Base-by-base conservation (phyloP, 768 basidiomycete genomes). In the Lactarius tabidus region DNA sequence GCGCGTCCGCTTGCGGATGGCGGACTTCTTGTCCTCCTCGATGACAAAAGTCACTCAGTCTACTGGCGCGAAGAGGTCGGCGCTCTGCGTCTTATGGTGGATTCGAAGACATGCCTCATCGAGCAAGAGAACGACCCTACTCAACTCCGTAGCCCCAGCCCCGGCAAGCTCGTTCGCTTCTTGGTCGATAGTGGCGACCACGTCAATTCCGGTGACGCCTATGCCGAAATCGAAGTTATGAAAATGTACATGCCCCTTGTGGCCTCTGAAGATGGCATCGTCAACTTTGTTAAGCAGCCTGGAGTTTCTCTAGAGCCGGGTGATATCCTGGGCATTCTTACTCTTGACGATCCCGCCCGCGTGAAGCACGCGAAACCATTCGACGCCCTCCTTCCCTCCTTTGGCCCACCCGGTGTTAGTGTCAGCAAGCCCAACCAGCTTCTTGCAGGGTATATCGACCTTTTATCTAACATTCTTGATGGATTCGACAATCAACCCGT, bases 191-290 rank as follows among this genome's bases (percentile, higher is more conserved):
- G 92, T 64, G 97, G 97, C 9, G 97, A 99, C 66, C 97, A 98
- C 75, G 84, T 99, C 78, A 90, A 93, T 68, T 93, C 95, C 66
- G 96, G 97, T 23, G 94, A 98, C 67, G 89, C 92, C 65, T 98
- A 98, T 75, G 97, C 97, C 59, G 97, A 99, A 74, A 98, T 99
- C 53, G 97, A 98, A 84, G 91, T 93, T 66, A 95, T 97, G 94
- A 98, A 99, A 81, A 99, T 98, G 97, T 97, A 97, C 77, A 97
- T 99, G 96, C 95, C 95, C 4, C 85, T 99, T 62, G 87, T 93
- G 62, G 94, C 95, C 6, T 85, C 90, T 3, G 97, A 99, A 75
- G 93, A 96, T 74, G 97, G 97, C 72, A 83, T 89, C 54, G 88
- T 95, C 20, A 95, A 96, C 71, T 86, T 98, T 71, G 93, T 98